These are phyloP conservation scores for Coemansia reversa DNA, from an alignment of 192 early-diverging fungal genomes.

Conservation along the genomic window DNA sequence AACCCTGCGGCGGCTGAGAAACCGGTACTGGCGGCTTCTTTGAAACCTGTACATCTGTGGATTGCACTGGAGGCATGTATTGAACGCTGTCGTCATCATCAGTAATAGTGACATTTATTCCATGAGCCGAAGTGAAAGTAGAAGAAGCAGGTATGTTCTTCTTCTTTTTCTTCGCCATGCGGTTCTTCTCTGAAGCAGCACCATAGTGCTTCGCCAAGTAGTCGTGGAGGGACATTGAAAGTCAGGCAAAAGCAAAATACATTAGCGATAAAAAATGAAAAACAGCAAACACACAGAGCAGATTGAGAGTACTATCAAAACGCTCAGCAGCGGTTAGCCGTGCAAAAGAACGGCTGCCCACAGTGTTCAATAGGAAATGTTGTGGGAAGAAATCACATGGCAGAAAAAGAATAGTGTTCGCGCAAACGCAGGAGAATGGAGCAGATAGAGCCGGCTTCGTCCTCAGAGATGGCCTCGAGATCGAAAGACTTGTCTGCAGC, in stretches of 20 bases:
- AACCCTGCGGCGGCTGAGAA: slow-evolving; percentile 2
- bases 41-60: too few species aligned
- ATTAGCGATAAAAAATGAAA: neutral
- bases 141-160: neutral
- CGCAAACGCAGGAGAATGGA: slow-evolving; percentile 34
- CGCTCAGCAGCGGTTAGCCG: neutral
- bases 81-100: slow-evolving; percentile 26
- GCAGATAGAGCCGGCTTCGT: slow-evolving; percentile 54
- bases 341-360: too few species aligned
- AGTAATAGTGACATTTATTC: slow-evolving; percentile 19
- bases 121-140: neutral
- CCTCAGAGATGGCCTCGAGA: slow-evolving; percentile 69
- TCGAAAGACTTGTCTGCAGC: slow-evolving; percentile 74
- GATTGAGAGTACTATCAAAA: too few species aligned
- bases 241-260: neutral
- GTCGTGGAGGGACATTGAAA: slow-evolving; percentile 33
- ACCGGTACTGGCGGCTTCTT: too few species aligned
- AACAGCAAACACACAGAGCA: too few species aligned
- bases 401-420: slow-evolving; percentile 12
- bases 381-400: slow-evolving; percentile 8
- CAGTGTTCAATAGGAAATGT: neutral
- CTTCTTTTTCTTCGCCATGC: slow-evolving; percentile 19
- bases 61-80: neutral
- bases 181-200: slow-evolving; percentile 8
- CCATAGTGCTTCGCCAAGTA: slow-evolving; percentile 54